A percentile compares a stretch with the other conserved stretches of the same genome.
Evolutionary conservation across 768 basidiomycete species (phyloP).

Genomic region (Trametes maxima): DNA sequence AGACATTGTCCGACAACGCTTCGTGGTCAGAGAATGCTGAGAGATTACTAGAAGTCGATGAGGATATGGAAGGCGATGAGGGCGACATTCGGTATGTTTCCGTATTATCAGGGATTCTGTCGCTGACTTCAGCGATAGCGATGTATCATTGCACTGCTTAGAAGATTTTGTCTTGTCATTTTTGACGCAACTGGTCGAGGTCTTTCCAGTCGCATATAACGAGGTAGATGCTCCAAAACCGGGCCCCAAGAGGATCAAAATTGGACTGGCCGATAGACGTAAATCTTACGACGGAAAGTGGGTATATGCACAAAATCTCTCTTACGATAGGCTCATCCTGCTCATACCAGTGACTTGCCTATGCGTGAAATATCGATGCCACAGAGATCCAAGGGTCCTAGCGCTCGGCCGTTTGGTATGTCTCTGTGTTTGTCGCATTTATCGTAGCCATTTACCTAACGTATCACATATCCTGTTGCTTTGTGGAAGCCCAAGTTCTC

Average conservation of each 20-base stretch:
- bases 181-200: slow-evolving; percentile 25
- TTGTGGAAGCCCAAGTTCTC: slow-evolving; percentile 63
- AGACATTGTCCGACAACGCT: neutral
- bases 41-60: neutral
- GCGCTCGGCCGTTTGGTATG: slow-evolving; percentile 47
- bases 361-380: slow-evolving; percentile 42
- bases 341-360: slow-evolving; percentile 3
- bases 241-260: slow-evolving; percentile 32
- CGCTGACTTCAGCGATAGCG: slow-evolving; percentile 2
- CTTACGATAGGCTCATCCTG: no score
- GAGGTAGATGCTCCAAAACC: neutral
- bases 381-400: slow-evolving; percentile 36
- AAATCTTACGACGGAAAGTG: slow-evolving; percentile 38
- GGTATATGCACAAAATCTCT: neutral
- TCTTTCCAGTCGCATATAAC: slow-evolving; percentile 11
- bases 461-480: neutral
- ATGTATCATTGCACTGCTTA: slow-evolving; percentile 16
- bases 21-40: neutral
- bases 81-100: slow-evolving; percentile 5
- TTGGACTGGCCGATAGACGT: slow-evolving; percentile 41
- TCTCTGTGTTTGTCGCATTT: neutral
- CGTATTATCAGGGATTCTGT: neutral
- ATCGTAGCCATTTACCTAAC: no score
- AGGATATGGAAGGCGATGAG: neutral
- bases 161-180: slow-evolving; percentile 28